Evolutionary conservation across 1,284 basidiomycete genomes (phyloP), one percentile per base, ranked within the genome.

Genomic region (Phellopilus nigrolimitatus): DNA sequence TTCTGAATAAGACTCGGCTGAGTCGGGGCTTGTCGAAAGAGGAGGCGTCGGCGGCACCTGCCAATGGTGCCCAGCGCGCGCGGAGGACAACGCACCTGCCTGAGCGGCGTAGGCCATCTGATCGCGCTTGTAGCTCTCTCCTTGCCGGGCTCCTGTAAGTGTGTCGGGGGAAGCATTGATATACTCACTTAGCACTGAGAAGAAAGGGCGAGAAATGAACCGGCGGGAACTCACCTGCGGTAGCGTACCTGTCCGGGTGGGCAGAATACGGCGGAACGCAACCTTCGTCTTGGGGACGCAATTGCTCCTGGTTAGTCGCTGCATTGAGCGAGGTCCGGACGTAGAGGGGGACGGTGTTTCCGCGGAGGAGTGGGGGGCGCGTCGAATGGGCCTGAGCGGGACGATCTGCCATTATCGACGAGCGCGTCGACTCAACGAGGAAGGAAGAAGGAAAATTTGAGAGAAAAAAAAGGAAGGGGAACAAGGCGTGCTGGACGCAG

Each of bases 261-360:
- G 51, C 44, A 7, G 51, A 52, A 24, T 31, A 36, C 3, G 51
- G 25, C n/a, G 42, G n/a, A 10, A 34, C 41, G 24, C 19, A 3
- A 13, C 37, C 21, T 3, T 52, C 51, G 4, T 34, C 3, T 27
- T 46, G 51, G 10, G 28, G 15, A 12, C 46, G 39, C 31, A n/a
- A 13, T 39, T 43, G 51, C 28, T 49, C 51, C 39, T 53, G 51
- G 33, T 17, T 10, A 22, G 37, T 21, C 12, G 44, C 46, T 15
- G 43, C 39, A 17, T 30, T 30, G 42, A 31, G 19, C 4, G 21
- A n/a, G 1, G 46, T 53, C 22, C 51, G 45, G 4, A 53, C 51
- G 39, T 53, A 53, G 6, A 53, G 51, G 15, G 51, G 51, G 30
- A 53, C 51, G 28, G 51, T 53, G 40, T 53, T 53, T 13, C 51